Conservation (phyloP, 352 stramenopile species). For the Globisporangium solare region DNA sequence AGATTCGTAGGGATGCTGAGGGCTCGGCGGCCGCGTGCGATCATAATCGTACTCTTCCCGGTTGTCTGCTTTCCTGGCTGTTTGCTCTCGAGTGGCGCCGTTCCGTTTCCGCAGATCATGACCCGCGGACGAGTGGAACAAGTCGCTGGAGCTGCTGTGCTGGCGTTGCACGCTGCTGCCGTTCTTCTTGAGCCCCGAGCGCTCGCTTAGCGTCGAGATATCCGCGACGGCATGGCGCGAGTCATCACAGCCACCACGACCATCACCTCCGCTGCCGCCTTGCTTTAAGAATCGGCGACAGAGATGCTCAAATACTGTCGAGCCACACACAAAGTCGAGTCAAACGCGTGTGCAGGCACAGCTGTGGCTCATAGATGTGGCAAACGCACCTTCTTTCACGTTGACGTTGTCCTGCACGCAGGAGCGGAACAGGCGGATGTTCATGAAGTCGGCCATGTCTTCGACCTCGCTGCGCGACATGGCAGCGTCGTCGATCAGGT, state of each 20-base stretch:
- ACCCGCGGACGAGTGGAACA: too few species aligned
- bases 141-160: background rate
- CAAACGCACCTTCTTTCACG: slow-evolving; percentile 44
- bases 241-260: slow-evolving; percentile 22
- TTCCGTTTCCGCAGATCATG: too few species aligned
- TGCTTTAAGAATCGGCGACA: slow-evolving; percentile 47
- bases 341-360: background rate
- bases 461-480: slow-evolving; percentile 61
- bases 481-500: slow-evolving; percentile 53
- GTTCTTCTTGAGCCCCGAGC: slow-evolving; percentile 12
- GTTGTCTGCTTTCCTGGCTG: too few species aligned
- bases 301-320: slow-evolving; percentile 52
- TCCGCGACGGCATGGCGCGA: slow-evolving; percentile 37
- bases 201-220: slow-evolving; percentile 48
- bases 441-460: slow-evolving; percentile 53
- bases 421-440: slow-evolving; percentile 51
- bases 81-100: too few species aligned
- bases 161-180: slow-evolving; percentile 3
- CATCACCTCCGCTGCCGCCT: slow-evolving; percentile 13
- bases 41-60: too few species aligned
- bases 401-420: slow-evolving; percentile 76
- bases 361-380: too few species aligned
- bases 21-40: too few species aligned
- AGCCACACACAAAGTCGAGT: background rate
- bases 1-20: background rate